Percentiles rank a stretch among this genome's conserved stretches.
Conservation (phyloP, 202 grass and related monocot species). For the Panicum hallii region DNA sequence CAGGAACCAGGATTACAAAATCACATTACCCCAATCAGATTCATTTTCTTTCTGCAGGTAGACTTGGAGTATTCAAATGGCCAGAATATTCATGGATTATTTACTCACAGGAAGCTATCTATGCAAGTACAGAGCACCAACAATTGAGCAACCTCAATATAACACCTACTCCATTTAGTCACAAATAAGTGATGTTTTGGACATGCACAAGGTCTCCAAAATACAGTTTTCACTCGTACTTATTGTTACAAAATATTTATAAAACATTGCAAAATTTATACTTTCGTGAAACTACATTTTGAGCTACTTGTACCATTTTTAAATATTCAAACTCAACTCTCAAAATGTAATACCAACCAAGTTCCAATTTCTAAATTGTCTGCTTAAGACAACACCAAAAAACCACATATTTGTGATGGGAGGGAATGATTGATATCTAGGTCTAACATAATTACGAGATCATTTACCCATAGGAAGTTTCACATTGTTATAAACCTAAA, state of each 20-base stretch:
- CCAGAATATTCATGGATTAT: constrained; percentile 71
- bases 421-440: background rate
- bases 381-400: background rate
- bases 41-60: constrained; percentile 62
- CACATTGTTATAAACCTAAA: background rate
- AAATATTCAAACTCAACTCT: background rate
- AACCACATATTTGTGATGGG: background rate
- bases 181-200: background rate
- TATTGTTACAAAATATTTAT: background rate
- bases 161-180: background rate
- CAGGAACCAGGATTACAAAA: constrained; percentile 4
- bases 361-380: background rate
- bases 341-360: background rate
- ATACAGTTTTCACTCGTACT: background rate
- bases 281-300: background rate
- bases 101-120: constrained; percentile 83
- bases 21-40: constrained; percentile 19
- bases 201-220: background rate
- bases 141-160: background rate
- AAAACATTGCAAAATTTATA: background rate
- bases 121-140: constrained; percentile 56
- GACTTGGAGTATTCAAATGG: constrained; percentile 88
- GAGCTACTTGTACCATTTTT: background rate
- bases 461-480: background rate
- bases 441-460: background rate